Conservation (phyloP, 371 early-diverging fungal genomes). For the Lichtheimia corymbifera region DNA sequence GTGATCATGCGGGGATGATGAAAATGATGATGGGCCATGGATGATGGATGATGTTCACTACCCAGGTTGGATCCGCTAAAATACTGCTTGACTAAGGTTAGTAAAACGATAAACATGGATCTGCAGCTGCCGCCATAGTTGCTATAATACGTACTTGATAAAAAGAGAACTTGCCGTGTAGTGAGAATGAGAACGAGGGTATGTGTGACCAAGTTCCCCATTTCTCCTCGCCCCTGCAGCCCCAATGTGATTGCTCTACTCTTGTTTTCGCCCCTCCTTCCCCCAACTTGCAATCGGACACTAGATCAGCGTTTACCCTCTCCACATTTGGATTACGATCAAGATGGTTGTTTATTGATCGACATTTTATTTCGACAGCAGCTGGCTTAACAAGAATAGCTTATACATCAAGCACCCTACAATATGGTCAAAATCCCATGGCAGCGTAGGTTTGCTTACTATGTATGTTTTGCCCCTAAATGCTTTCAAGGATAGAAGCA, state of each 20-base stretch:
- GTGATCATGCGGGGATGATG: background rate
- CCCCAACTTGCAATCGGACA: background rate
- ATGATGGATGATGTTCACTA: background rate
- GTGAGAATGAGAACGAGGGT: too few relatives aligned
- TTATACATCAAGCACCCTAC: too few relatives aligned
- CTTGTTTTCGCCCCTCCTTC: background rate
- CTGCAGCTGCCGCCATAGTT: conserved; percentile 2
- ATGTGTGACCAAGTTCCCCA: background rate
- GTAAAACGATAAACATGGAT: conserved; percentile 1
- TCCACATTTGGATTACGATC: background rate
- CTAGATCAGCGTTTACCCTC: background rate
- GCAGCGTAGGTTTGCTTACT: background rate
- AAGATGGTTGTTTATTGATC: background rate
- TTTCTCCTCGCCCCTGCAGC: conserved; percentile 1
- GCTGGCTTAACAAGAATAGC: too few relatives aligned
- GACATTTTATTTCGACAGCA: too few relatives aligned
- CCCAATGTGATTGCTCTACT: background rate
- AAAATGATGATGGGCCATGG: background rate
- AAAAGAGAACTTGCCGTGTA: too few relatives aligned
- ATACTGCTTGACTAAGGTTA: background rate
- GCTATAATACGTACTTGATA: background rate
- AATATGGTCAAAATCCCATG: too few relatives aligned
- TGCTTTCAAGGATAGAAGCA: background rate
- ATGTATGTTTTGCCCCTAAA: background rate
- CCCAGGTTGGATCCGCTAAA: background rate